These are phyloP conservation scores for Panus rudis DNA, from an alignment of 768 basidiomycete genomes.

Conservation along the genomic window DNA sequence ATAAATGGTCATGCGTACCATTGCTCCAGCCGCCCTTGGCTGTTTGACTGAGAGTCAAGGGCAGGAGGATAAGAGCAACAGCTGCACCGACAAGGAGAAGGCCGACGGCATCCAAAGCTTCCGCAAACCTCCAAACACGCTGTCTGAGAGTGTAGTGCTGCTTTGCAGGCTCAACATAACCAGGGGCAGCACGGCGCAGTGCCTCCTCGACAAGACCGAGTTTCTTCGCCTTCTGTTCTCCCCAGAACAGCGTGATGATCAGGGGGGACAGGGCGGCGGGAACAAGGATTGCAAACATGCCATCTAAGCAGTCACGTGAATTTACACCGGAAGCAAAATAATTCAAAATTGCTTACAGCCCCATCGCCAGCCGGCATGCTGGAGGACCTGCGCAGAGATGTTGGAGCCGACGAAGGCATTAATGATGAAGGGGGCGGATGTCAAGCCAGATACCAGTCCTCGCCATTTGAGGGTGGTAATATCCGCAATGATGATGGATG, in stretches of 20 bases:
- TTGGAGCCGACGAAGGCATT: slow-evolving; percentile 64
- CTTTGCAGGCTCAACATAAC: not conserved
- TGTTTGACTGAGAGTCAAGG: slow-evolving; percentile 22
- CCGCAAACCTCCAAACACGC: slow-evolving; percentile 15
- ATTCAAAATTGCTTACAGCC: slow-evolving; percentile 37
- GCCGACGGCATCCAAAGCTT: slow-evolving; percentile 25
- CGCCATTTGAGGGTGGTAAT: slow-evolving; percentile 24
- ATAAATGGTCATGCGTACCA: slow-evolving; percentile 22
- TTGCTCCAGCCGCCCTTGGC: slow-evolving; percentile 21
- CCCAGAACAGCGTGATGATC: slow-evolving; percentile 23
- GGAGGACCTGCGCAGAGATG: slow-evolving; percentile 38
- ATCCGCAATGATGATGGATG: slow-evolving; percentile 32
- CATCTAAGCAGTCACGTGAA: slow-evolving; percentile 6
- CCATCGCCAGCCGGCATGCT: slow-evolving; percentile 57
- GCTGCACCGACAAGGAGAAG: slow-evolving; percentile 24
- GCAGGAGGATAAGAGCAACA: slow-evolving; percentile 24
- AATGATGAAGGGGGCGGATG: slow-evolving; percentile 47
- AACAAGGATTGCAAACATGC: slow-evolving; percentile 28
- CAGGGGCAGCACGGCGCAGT: not conserved
- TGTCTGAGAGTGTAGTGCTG: slow-evolving; percentile 33
- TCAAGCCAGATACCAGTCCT: slow-evolving; percentile 36
- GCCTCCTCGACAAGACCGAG: slow-evolving; percentile 14
- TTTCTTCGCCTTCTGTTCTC: slow-evolving; percentile 18
- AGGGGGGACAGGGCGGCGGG: slow-evolving; percentile 19
- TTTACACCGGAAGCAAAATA: not conserved